A percentile compares a stretch with the other conserved stretches of the same genome.
These are phyloP conservation scores for Populus trichocarpa DNA, from an alignment of 441 rosid species.

Conservation along the genomic window DNA sequence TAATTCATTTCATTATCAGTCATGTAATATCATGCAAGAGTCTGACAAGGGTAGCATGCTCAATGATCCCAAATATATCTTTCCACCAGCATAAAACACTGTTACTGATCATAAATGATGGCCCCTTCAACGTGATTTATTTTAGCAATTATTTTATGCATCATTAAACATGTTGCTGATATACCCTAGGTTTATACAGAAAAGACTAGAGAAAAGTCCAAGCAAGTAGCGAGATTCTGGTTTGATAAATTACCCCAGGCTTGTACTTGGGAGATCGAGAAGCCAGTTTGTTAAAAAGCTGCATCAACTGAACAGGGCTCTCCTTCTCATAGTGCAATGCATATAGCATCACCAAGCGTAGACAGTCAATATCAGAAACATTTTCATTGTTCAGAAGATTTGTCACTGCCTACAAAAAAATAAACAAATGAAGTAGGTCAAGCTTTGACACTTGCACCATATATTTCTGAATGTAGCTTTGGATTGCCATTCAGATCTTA, in stretches of 20 bases:
- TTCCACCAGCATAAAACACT: too few relatives aligned
- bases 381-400: slow-evolving; percentile 82
- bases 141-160: too few relatives aligned
- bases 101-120: too few relatives aligned
- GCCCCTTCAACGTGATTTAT: too few relatives aligned
- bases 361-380: slow-evolving; percentile 76
- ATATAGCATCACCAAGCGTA: slow-evolving; percentile 86
- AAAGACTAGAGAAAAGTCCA: neutral
- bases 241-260: slow-evolving; percentile 62
- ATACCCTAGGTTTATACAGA: neutral
- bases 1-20: too few relatives aligned
- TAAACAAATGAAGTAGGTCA: slow-evolving; percentile 12
- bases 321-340: slow-evolving; percentile 98
- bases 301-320: slow-evolving; percentile 96
- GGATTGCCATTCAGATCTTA: slow-evolving; percentile 1
- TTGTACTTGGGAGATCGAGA: slow-evolving; percentile 87
- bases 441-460: slow-evolving; percentile 3
- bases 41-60: too few relatives aligned
- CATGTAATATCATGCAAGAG: too few relatives aligned
- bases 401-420: slow-evolving; percentile 75
- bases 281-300: slow-evolving; percentile 89
- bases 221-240: slow-evolving; percentile 5
- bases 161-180: too few relatives aligned
- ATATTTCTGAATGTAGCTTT: neutral
- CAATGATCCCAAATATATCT: too few relatives aligned